Base-by-base conservation (phyloP, 495 filamentous ascomycete species). In the Aspergillus ostianus region DNA sequence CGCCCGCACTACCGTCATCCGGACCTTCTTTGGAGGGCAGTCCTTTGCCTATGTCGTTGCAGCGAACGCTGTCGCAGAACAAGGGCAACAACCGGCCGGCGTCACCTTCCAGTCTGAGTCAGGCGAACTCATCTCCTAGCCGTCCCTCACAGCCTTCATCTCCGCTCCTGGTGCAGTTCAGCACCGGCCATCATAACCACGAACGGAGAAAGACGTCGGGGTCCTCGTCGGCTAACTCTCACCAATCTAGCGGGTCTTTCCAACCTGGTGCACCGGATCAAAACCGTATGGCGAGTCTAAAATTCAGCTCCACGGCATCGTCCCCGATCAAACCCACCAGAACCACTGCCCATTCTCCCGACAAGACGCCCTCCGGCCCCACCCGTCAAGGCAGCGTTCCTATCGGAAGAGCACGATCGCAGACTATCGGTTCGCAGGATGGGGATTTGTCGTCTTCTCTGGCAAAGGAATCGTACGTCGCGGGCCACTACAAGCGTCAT, bases 401-500 rank as follows among this genome's bases (percentile, higher is more conserved):
- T 41, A 10, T 41, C 7, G 76, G 80, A 23, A 79, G 94, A 57
- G 86, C 91, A 29, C 82, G 94, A 54, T 98, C 94, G 23, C 84
- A 96, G 62, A 98, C 94, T 2, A 90, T 97, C 56, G 94, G 94
- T 7, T 98, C 94, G 19, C 89, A 96, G 68, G 94, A 98, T 73
- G 88, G 89, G 6, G 95, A 93, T 77, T 19, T 70, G 51, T 70
- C 70, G 12, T 70, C 70, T 9, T 67, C 65, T 6, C 58, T 74
- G 10, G 54, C 85, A n/a, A 78, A 85, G 49, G 87, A 96, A 60
- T 76, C 89, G 36, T 85, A 91, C 60, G 63, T 83, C 7, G 85
- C 88, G 0, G 80, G 85, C 29, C 93, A 96, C 59, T 84, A 92
- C 67, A 97, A 97, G 71, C 90, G 93, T 27, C 84, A 92, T 63